Base-by-base conservation (phyloP, 2,329 filamentous ascomycete genomes). In the Apiospora kogelbergensis region DNA sequence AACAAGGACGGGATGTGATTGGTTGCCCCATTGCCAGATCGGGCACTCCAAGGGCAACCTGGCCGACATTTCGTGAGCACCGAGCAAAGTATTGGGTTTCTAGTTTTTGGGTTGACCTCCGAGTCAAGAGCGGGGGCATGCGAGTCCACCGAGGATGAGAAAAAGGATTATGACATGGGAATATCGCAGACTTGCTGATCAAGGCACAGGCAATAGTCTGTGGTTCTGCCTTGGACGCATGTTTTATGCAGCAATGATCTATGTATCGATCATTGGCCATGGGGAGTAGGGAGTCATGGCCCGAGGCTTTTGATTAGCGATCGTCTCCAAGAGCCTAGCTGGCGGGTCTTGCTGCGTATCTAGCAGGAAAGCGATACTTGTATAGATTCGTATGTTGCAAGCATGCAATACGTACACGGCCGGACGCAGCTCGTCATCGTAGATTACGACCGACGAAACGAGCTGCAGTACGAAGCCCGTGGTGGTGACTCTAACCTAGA, bases 281-380 rank as follows among this genome's bases (percentile, higher is more conserved):
- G 48, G 48, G 40, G 24, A 57, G 33, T 57, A 24, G 48, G 40
- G 24, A 57, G 33, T 24, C 48, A 30, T 57, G 48, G 17, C 48
- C 53, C 53, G 53, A 60, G 53, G 20, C 30, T 10, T 60, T 33
- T 60, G 30, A 60, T 60, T 60, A 60, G 53, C 53, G 53, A 60
- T 60, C 30, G 53, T n/a, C 53, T 60, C 5, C 53, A 10, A 37
- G 17, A 37, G 30, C 15, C 53, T 60, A 22, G 53, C 53, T 30
- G n/a, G 53, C 53, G 53, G 53, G 53, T 60, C 53, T n/a, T 20
- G 53, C 2, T 60, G 53, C 53, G 26, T 60, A 33, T 60, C 53
- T 57, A 13, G 5, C n/a, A 26, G 30, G 24, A 26, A 11, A 20
- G 13, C 15, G 48, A 57, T 15, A 10, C 9, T 15, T 3, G 2